These are phyloP conservation scores for Amanita brunnescens DNA, from an alignment of 768 basidiomycete species.

Conservation along the genomic window DNA sequence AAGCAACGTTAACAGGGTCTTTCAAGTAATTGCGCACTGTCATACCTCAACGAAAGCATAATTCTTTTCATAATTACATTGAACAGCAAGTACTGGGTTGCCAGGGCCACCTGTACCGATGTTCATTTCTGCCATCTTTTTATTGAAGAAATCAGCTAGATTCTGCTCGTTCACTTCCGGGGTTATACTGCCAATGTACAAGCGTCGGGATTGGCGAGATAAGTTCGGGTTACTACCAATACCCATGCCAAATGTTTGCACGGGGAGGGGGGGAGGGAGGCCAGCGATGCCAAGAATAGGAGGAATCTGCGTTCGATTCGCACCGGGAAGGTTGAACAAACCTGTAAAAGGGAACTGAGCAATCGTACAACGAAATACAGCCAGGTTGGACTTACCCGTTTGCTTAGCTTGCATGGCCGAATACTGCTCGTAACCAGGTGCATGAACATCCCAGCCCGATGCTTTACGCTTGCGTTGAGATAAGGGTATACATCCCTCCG, in stretches of 20 bases:
- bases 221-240: slow-evolving; percentile 83
- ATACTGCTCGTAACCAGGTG: slow-evolving; percentile 92
- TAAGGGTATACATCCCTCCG: slow-evolving; percentile 71
- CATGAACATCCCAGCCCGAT: slow-evolving; percentile 94
- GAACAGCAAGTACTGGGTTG: slow-evolving; percentile 87
- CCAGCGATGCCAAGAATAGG: slow-evolving; percentile 78
- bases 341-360: slow-evolving; percentile 37
- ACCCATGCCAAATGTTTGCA: slow-evolving; percentile 80
- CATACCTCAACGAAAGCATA: slow-evolving; percentile 96
- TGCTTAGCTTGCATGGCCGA: slow-evolving; percentile 97
- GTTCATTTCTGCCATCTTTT: slow-evolving; percentile 89
- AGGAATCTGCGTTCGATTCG: slow-evolving; percentile 81
- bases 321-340: slow-evolving; percentile 93
- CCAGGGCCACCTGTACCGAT: slow-evolving; percentile 79
- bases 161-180: slow-evolving; percentile 91
- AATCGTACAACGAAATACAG: slow-evolving; percentile 7
- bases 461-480: slow-evolving; percentile 84
- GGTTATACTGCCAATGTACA: slow-evolving; percentile 97
- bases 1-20: slow-evolving; percentile 7
- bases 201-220: slow-evolving; percentile 85
- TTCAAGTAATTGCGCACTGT: neutral
- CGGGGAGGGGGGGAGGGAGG: slow-evolving; percentile 74
- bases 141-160: slow-evolving; percentile 89
- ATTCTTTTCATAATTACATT: slow-evolving; percentile 97
- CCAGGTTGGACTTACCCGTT: slow-evolving; percentile 60